A percentile compares a stretch with the other conserved stretches of the same genome.
Conservation (phyloP, 1,139 yeast genomes). For the Diutina mesorugosa region DNA sequence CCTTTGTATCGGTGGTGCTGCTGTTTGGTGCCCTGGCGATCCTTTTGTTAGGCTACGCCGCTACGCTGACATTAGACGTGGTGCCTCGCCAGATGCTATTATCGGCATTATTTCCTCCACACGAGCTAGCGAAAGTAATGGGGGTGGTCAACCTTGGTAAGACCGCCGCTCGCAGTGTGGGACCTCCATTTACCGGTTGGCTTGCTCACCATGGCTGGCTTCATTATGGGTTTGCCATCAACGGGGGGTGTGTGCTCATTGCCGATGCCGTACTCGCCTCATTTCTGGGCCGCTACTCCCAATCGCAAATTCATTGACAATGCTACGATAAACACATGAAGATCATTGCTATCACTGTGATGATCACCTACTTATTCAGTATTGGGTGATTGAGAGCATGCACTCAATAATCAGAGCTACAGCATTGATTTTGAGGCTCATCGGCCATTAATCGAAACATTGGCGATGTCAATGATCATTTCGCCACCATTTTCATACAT, state of each 20-base stretch:
- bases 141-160: slow-evolving; percentile 80
- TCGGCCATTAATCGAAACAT: no score
- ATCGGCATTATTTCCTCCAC: slow-evolving; percentile 49
- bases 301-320: not conserved
- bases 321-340: not conserved
- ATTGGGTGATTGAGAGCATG: no score
- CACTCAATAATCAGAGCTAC: not conserved
- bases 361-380: no score
- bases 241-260: slow-evolving; percentile 39
- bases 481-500: not conserved
- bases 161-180: slow-evolving; percentile 71
- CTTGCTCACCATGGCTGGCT: slow-evolving; percentile 43
- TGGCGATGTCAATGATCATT: no score
- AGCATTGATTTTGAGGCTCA: no score
- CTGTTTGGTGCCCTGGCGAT: slow-evolving; percentile 24
- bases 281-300: not conserved
- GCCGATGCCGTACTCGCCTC: slow-evolving; percentile 28
- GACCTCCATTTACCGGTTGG: slow-evolving; percentile 69
- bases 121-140: slow-evolving; percentile 64
- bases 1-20: slow-evolving; percentile 14
- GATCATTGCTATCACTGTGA: no score
- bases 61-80: slow-evolving; percentile 71
- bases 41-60: slow-evolving; percentile 28
- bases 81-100: slow-evolving; percentile 78
- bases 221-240: slow-evolving; percentile 47